Evolutionary conservation across 2,329 filamentous ascomycete species (phyloP).

Genomic region (Thyridium curvatum): DNA sequence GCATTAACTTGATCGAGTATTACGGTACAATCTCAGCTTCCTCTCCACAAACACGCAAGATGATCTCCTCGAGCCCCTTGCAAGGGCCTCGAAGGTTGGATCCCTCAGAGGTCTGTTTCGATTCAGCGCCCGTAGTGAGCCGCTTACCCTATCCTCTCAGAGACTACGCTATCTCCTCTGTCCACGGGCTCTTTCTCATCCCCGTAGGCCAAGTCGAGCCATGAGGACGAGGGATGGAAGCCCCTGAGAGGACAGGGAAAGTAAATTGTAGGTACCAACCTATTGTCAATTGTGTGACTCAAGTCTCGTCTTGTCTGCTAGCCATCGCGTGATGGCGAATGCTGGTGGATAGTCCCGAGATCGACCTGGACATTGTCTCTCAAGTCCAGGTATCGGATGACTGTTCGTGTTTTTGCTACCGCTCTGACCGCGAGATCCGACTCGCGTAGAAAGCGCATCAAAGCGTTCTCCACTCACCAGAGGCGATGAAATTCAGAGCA

Average conservation of each 20-base stretch:
- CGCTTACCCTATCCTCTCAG: slow-evolving; percentile 32
- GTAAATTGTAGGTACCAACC: slow-evolving; percentile 38
- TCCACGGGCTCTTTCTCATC: too few relatives aligned
- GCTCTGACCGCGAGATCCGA: slow-evolving; percentile 46
- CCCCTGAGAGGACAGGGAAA: slow-evolving; percentile 17
- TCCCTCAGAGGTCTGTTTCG: slow-evolving; percentile 34
- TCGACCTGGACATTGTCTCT: slow-evolving; percentile 2
- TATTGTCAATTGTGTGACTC: slow-evolving; percentile 25
- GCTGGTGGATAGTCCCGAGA: background rate
- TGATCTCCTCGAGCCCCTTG: too few relatives aligned
- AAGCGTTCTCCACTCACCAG: slow-evolving; percentile 65
- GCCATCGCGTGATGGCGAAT: slow-evolving; percentile 2
- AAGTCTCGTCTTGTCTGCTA: background rate
- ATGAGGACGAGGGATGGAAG: too few relatives aligned
- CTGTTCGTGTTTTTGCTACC: slow-evolving; percentile 44
- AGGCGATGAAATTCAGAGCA: slow-evolving; percentile 85
- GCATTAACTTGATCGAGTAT: slow-evolving; percentile 99
- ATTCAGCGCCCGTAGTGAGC: slow-evolving; percentile 86
- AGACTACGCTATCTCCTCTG: background rate
- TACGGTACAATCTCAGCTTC: slow-evolving; percentile 95
- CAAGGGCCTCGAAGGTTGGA: slow-evolving; percentile 42
- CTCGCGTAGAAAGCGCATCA: slow-evolving; percentile 18
- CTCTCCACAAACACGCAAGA: slow-evolving; percentile 30
- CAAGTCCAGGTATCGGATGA: slow-evolving; percentile 8
- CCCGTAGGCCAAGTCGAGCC: too few relatives aligned